phyloP scores from a whole-genome alignment of 2,329 filamentous ascomycete genomes.

The Elsinoe fawcettii region DNA sequence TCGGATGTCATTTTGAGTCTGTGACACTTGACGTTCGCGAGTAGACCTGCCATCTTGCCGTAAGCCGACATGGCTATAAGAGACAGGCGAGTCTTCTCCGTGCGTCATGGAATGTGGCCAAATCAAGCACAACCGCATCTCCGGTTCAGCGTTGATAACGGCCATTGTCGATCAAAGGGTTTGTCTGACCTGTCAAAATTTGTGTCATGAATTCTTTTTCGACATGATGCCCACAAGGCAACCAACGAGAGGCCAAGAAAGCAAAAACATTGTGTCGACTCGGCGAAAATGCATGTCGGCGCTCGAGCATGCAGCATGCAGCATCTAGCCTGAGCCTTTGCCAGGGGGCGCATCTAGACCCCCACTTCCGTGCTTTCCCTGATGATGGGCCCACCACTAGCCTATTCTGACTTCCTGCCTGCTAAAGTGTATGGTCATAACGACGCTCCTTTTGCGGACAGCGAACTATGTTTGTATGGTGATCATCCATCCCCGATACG shows the following conservation, averaged over 20 bases:
- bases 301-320: background rate
- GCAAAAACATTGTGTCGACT: background rate
- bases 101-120: background rate
- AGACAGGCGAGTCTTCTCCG: background rate
- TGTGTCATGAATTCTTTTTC: background rate
- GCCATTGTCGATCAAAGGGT: background rate
- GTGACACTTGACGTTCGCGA: background rate
- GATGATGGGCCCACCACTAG: background rate
- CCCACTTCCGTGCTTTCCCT: background rate
- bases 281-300: background rate
- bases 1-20: background rate
- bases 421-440: no score
- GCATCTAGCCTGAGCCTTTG: background rate
- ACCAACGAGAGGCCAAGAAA: background rate
- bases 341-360: background rate
- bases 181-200: constrained; percentile 4
- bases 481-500: no score
- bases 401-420: background rate
- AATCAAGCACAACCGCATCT: background rate
- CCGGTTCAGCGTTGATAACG: background rate
- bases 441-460: no score
- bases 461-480: no score
- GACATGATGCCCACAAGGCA: background rate
- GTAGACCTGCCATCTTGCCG: background rate
- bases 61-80: background rate